Evolutionary conservation across 768 basidiomycete species (phyloP), one percentile per base, ranked within the genome.

Genomic region (Lentinula edodes): DNA sequence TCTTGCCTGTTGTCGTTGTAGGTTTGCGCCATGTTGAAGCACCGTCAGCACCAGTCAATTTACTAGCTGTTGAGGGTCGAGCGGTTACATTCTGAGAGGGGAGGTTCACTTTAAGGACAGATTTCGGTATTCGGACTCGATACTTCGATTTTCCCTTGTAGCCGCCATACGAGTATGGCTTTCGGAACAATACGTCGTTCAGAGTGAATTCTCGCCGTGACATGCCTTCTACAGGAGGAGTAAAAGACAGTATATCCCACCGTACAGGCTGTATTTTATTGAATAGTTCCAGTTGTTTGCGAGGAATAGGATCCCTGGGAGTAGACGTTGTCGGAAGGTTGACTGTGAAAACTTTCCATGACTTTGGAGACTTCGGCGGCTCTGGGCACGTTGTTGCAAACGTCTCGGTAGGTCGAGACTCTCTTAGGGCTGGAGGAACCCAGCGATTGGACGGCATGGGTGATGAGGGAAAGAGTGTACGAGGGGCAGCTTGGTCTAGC

Each of bases 141-240:
- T 76, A 78, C 62, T 70, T 80, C 48, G 62, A 62, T 63, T 76
- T 80, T 6, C 74, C 74, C 66, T 79, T 81, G 67, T 65, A 72
- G 8, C 65, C 66, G n/a, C 55, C 18, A n/a, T 9, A 59, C 13
- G 16, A 35, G 35, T 60, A 60, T 6, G 66, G 57, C 63, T 75
- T 81, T 61, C 72, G 78, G 72, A 91, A 89, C 39, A 93, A 72
- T 42, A 87, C 69, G 34, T 88, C 85, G 65, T 89, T 87, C 43
- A 90, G 61, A 18, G 84, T 83, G 51, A 88, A 76, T 61, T 88
- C 87, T 52, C 81, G 77, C 46, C 74, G 80, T 57, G 66, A 82
- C 83, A 87, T 87, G 52, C 83, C 85, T 60, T 83, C 81, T 13
- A 88, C 78, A 16, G 88, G 87, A 56, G 91, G 90, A 36, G 85